These are phyloP conservation scores for Brassica cretica DNA, from an alignment of 345 rosid species.

Conservation along the genomic window DNA sequence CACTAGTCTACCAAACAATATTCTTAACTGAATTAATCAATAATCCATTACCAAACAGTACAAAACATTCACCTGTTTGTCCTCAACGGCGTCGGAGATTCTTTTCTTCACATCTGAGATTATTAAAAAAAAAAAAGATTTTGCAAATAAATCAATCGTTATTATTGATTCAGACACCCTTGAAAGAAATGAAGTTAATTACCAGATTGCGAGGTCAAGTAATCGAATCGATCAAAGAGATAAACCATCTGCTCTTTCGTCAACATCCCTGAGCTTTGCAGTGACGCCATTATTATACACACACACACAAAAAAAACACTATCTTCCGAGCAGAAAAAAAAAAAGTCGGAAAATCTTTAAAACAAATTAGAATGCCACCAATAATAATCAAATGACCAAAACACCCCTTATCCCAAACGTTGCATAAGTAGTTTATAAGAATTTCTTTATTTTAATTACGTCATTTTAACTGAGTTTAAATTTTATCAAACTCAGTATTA, in stretches of 20 bases:
- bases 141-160: background rate
- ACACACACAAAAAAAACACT: background rate
- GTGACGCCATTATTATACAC: constrained; percentile 20
- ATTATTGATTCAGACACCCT: background rate
- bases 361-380: background rate
- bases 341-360: background rate
- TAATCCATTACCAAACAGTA: background rate
- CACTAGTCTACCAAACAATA: background rate
- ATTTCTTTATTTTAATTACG: too few relatives aligned
- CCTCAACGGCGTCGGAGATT: constrained; percentile 73
- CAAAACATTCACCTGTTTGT: constrained; percentile 55
- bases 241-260: constrained; percentile 61
- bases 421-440: background rate
- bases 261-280: constrained; percentile 59
- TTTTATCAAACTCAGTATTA: too few relatives aligned
- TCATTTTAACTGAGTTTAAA: too few relatives aligned
- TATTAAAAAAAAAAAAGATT: background rate
- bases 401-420: background rate
- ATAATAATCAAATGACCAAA: constrained; percentile 12
- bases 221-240: constrained; percentile 72
- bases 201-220: constrained; percentile 67
- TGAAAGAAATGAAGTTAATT: constrained; percentile 1
- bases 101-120: constrained; percentile 72
- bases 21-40: background rate
- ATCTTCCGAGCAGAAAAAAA: background rate